A percentile compares a stretch with the other conserved stretches of the same genome.
Evolutionary conservation across 2,329 filamentous ascomycete genomes (phyloP).

Genomic region (Curvularia lunata): DNA sequence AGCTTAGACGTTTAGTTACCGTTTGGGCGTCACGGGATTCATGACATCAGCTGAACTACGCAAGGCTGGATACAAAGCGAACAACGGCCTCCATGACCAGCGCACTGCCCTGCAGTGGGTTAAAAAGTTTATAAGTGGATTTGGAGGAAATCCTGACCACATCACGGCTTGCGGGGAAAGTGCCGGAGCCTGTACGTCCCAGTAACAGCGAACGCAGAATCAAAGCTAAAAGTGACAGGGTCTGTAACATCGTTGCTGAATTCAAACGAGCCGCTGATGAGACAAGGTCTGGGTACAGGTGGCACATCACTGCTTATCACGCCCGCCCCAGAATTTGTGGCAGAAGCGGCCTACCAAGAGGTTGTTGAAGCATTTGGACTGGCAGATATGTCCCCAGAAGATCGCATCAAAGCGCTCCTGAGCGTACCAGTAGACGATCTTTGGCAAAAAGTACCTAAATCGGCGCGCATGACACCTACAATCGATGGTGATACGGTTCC

Average conservation of each 20-base stretch:
- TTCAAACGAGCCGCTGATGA: slow-evolving; percentile 43
- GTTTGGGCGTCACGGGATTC: slow-evolving; percentile 41
- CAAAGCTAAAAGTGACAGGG: slow-evolving; percentile 23
- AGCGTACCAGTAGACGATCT: slow-evolving; percentile 52
- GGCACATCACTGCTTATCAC: slow-evolving; percentile 50
- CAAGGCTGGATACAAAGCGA: slow-evolving; percentile 49
- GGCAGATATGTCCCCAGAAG: slow-evolving; percentile 44
- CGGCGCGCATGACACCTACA: slow-evolving; percentile 46
- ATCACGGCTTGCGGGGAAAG: slow-evolving; percentile 56
- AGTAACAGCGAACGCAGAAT: background rate
- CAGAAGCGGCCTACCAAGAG: slow-evolving; percentile 53
- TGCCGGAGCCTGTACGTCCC: slow-evolving; percentile 54
- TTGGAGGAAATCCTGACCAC: slow-evolving; percentile 49
- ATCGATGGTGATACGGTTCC: slow-evolving; percentile 54
- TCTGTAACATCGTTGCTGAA: slow-evolving; percentile 37
- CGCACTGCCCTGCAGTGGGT: slow-evolving; percentile 49
- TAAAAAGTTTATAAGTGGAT: slow-evolving; percentile 44
- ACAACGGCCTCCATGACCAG: slow-evolving; percentile 47
- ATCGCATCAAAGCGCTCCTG: slow-evolving; percentile 53
- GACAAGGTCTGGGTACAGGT: slow-evolving; percentile 53
- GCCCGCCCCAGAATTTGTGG: slow-evolving; percentile 47
- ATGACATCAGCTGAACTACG: slow-evolving; percentile 58
- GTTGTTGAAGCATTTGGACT: slow-evolving; percentile 52
- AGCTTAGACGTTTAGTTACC: slow-evolving; percentile 33
- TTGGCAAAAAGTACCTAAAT: slow-evolving; percentile 49